Base-by-base conservation (phyloP, 2,329 filamentous ascomycete species). In the Neonectria ditissima region DNA sequence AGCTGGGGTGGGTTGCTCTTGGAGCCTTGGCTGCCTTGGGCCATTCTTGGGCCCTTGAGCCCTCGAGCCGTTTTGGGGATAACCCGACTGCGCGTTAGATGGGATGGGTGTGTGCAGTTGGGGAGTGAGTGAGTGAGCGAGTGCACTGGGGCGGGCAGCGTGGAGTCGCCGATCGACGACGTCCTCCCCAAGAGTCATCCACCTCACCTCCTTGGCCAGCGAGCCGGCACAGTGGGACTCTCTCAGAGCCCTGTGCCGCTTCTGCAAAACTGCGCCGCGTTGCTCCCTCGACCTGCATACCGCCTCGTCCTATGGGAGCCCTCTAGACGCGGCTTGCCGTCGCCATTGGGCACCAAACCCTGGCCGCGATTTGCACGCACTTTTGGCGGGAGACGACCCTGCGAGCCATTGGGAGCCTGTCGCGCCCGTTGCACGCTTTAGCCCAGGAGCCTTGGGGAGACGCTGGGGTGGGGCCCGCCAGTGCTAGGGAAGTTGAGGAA, bases 221-320 rank as follows among this genome's bases (percentile, higher is more conserved):
- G 50, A 67, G 55, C 34, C 54, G 48, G 57, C 58, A 58, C 44
- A 64, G 69, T 66, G 70, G 70, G 68, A 63, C 67, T 55, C 63
- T 55, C 55, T 61, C 43, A 47, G 53, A 62, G 63, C 55, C 55
- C 39, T 59, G 50, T 61, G 55, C 65, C 56, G 62, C 54, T 71
- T 59, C 32, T 65, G 67, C 68, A 65, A 65, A 68, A 76, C 78
- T 82, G 81, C 81, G 80, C 80, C 80, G 79, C 81, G 74, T 78
- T 81, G 77, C 77, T 72, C 77, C 75, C 78, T 78, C 71, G 66
- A 71, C 69, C 69, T 77, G 76, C 74, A 77, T 76, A 66, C 62
- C 62, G 61, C 68, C 61, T 69, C 55, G 65, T 73, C 76, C 76
- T 78, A 76, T 79, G 70, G 68, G 69, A 75, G 69, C 55, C 57